Base-by-base conservation (phyloP, 805 yeast species). In the Torulaspora quercuum region DNA sequence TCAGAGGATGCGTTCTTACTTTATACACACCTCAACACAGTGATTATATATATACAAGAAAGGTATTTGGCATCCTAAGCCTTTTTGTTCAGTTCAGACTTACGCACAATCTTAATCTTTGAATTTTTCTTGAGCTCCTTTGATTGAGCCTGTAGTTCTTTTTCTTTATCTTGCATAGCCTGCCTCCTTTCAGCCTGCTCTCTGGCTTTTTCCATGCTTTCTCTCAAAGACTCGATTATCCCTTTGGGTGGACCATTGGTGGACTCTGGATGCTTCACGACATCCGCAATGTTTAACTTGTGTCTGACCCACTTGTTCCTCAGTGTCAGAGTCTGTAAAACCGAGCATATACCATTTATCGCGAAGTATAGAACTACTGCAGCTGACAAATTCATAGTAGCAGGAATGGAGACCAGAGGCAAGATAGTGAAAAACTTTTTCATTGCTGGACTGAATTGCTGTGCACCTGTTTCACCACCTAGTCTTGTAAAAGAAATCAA, bases 391-490 rank as follows among this genome's bases (percentile, higher is more conserved):
- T 80, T 73, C 82, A 83, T 84, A 3, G 97, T 90, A 49, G 90
- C 77, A n/a, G 89, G 78, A 44, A 90, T 80, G 3, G 96, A 87
- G 19, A 81, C 65, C 47, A 88, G 70, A 10, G 97, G 97, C 51
- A 87, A 61, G 27, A 73, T 69, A 25, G 81, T 76, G 68, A 90
- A 74, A 14, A 82, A 59, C 52, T 78, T 81, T 63, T 76, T 77
- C 76, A 80, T 71, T 26, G 71, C 72, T 1, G 86, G 82, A 42
- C 75, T 67, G 64, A 82, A 69, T 35, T 70, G 72, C 35, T 73
- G 77, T 22, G 84, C 80, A 34, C 95, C 97, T 8, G 92, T 82
- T 59, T 90, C 97, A 49, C 96, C 96, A 43, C 97, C 97, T 29
- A 79, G 65, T 58, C 78, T 76, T 61, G 90, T 78, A 50, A 90